Base-by-base conservation (phyloP, 352 stramenopile genomes). In the Phytophthora lateralis region DNA sequence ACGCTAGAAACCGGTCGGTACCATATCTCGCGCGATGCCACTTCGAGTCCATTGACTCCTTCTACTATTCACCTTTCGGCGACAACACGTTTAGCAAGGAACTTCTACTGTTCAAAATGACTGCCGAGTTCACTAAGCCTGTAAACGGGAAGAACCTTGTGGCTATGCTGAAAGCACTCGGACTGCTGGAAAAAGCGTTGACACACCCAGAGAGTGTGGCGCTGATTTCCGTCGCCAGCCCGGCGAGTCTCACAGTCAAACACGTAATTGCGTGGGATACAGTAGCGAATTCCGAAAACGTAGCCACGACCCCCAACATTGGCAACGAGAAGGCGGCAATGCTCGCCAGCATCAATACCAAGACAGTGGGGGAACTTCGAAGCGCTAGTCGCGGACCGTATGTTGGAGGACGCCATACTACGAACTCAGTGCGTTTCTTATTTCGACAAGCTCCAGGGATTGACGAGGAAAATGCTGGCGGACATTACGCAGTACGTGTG, bases 91-190 rank as follows among this genome's bases (percentile, higher is more conserved):
- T n/a, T n/a, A n/a, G 18, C 32, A 21, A 41, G 11, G 21, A n/a
- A 43, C 5, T 60, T 45, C 15, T 50, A 21, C 27, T 60, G 12
- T 60, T 60, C 29, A 41, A 60, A n/a, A 45, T 51, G 41, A 51
- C 41, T 2, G 41, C 50, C 29, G 27, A 41, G 27, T 12, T n/a
- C 2, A 51, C 11, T 26, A 29, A 60, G 17, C 39, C 39, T 32
- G 39, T 60, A 10, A 52, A 45, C 29, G 52, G 52, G 12, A 60
- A 60, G 9, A n/a, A 39, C 7, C 30, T 60, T 12, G 18, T 60
- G 30, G 11, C n/a, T 8, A 27, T 35, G 9, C 29, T 60, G 9
- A 27, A 8, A 18, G 30, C 12, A 12, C 52, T 60, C 4, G 41
- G 29, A 11, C 44, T 60, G 38, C 27, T 60, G 17, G 41, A 60